Base-by-base conservation (phyloP, 768 basidiomycete species). In the Auriscalpium microsporum region DNA sequence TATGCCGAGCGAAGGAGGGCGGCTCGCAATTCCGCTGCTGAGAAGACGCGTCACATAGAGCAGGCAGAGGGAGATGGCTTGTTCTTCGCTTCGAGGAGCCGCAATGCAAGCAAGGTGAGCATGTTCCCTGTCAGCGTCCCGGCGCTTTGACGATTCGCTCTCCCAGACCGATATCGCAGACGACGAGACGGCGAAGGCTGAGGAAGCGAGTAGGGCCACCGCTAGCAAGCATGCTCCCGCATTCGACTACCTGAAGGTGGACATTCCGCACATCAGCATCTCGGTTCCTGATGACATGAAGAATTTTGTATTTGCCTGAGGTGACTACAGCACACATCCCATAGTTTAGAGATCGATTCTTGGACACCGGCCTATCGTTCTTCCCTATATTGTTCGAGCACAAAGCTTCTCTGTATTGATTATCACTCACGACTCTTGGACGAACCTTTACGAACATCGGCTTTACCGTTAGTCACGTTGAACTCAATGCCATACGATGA, bases 241-340 rank as follows among this genome's bases (percentile, higher is more conserved):
- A 34, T 35, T 54, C 38, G 59, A 60, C 36, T 60, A 60, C 14
- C 50, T 60, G 13, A 52, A 54, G 28, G 57, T 60, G 28, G 57
- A 60, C 8, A 60, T 60, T 55, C 59, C 59, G 19, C 21, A 34
- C 23, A 45, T 54, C 42, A 58, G 53, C 16, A 58, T 60, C 34
- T 17, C 50, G 50, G 10, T 60, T 17, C 40, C 47, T 1, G 49
- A 50, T 13, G 28, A 28, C 28, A 28, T 28, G 28, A 28, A 28
- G 28, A 28, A 28, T 28, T 28, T 28, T 28, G 28, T 28, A 28
- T 28, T 28, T 28, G 28, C 28, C 2, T 28, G 28, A 28, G 28
- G 28, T 28, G 28, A 28, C 28, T 28, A 28, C 28, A 2, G 28
- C 5, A 28, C 28, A 28, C 28, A 28, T 4, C 28, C 28, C 28